Base-by-base conservation (phyloP, 495 filamentous ascomycete species). In the Penicillium tannophilum region DNA sequence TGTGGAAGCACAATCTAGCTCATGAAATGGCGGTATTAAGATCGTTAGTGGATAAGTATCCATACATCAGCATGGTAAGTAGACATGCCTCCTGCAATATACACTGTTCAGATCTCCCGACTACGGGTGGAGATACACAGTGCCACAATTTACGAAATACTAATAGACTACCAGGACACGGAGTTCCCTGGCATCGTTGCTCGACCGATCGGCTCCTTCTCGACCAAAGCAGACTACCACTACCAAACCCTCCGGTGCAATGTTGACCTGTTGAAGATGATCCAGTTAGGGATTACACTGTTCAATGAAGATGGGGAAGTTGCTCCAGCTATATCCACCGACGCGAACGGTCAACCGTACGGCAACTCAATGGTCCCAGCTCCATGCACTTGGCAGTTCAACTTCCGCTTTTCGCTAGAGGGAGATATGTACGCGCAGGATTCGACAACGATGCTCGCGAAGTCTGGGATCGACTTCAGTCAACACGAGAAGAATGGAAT, bases 221-320 rank as follows among this genome's bases (percentile, higher is more conserved):
- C 87, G 16, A 92, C 88, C 26, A 98, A 97, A 78, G 93, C 92
- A 43, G 92, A 96, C 64, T 98, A 98, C 69, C 94, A 98, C 68
- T 98, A 98, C 76, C 94, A 98, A 78, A 97, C 92, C 52, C 85
- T 98, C 26, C 90, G 94, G 52, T 94, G 91, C 64, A 98, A 98
- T 69, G 93, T 98, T 67, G 94, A 98, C 71, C 83, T 98, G 61
- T 83, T 98, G 49, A 96, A 94, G 69, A 90, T 98, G 63, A 97
- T 98, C 60, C 94, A 98, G 69, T 87, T 98, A 43, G 94, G 94
- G 46, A 89, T 98, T 61, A 96, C 93, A 1, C 75, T 98, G 31
- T 97, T 96, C 76, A 88, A 90, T 52, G 79, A 90, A 50, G 86
- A 95, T 53, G 95, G 95, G 39, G 90, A 97, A 56, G 84, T 90